Evolutionary conservation across 306 rosid genomes (phyloP), one percentile per base, ranked within the genome.

Genomic region (Ochetophila trinervis): DNA sequence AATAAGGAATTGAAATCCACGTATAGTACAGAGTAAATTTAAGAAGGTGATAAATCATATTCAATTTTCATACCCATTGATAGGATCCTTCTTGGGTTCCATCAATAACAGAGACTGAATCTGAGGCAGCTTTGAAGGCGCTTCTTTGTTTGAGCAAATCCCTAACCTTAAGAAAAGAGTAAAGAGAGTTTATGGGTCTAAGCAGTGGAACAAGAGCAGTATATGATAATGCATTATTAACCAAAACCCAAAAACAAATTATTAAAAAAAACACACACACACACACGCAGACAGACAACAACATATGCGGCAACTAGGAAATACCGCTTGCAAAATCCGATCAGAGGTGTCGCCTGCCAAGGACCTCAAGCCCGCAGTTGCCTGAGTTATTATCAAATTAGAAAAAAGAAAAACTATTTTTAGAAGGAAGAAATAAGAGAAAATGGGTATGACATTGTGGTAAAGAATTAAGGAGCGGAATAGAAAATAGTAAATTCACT

Each of bases 71-170:
- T 53, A 93, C 99, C 99, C 99, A 94, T 80, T 90, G 90, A 62
- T 20, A 94, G 63, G 97, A 91, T 57, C 99, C 99, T 81, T 94
- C 99, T 79, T 94, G 91, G 69, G 83, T 84, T 77, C 99, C 99
- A 83, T 94, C 99, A 53, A 94, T 76, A 35, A 94, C 99, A 2
- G 91, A 67, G 44, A 94, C 99, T 4, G 87, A 87, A 69, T 80
- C 77, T 22, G 81, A 3, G 32, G 76, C 81, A 24, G 79, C 78
- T 77, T 48, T 90, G 65, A 94, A 79, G 58, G 68, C 23, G 82
- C 91, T 86, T 62, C 68, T 84, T 0, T 83, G 71, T 75, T 74
- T 81, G 62, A 93, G 83, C 72, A 94, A 84, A 75, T 94, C 90
- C 84, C 89, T 75, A 51, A 94, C 97, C 97, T 91, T 78, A 52